Percentiles rank a stretch among this genome's conserved stretches.
phyloP scores from a whole-genome alignment of 2,329 filamentous ascomycete species.

The Xylaria arbuscula region DNA sequence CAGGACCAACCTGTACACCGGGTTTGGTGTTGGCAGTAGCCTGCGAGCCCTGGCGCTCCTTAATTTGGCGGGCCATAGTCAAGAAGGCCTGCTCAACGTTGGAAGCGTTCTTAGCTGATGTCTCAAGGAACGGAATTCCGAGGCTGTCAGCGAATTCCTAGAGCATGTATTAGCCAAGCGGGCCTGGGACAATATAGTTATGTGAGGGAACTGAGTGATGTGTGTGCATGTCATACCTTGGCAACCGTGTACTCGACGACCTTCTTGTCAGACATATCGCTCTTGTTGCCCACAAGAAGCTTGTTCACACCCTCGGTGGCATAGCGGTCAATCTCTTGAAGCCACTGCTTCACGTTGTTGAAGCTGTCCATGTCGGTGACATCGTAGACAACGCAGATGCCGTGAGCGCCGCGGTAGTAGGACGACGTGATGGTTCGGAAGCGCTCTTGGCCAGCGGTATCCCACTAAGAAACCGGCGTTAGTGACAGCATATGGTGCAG shows the following conservation, averaged over 20 bases:
- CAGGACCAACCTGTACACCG: slow-evolving; percentile 93
- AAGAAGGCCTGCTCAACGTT: slow-evolving; percentile 99
- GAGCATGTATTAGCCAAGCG: slow-evolving; percentile 36
- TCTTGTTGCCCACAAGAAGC: slow-evolving; percentile 99
- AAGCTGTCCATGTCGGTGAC: slow-evolving; percentile 99
- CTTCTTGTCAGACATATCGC: slow-evolving; percentile 99
- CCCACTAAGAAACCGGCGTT: slow-evolving; percentile 75
- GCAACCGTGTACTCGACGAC: slow-evolving; percentile 99
- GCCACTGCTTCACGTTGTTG: slow-evolving; percentile 99
- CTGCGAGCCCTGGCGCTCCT: slow-evolving; percentile 98
- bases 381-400: slow-evolving; percentile 99
- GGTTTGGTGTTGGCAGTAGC: slow-evolving; percentile 98
- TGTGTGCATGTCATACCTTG: slow-evolving; percentile 72
- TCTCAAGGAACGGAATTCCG: slow-evolving; percentile 99
- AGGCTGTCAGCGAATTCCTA: slow-evolving; percentile 99
- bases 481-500: slow-evolving; percentile 39
- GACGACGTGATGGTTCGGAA: slow-evolving; percentile 99
- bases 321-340: slow-evolving; percentile 99
- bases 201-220: slow-evolving; percentile 19
- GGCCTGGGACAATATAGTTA: not conserved
- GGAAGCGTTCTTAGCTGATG: slow-evolving; percentile 98
- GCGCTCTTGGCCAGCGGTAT: slow-evolving; percentile 97
- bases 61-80: slow-evolving; percentile 99
- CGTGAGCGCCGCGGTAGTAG: slow-evolving; percentile 98
- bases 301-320: slow-evolving; percentile 99